Conservation (phyloP, 2,329 filamentous ascomycete species). For the Sclerotinia subarctica region DNA sequence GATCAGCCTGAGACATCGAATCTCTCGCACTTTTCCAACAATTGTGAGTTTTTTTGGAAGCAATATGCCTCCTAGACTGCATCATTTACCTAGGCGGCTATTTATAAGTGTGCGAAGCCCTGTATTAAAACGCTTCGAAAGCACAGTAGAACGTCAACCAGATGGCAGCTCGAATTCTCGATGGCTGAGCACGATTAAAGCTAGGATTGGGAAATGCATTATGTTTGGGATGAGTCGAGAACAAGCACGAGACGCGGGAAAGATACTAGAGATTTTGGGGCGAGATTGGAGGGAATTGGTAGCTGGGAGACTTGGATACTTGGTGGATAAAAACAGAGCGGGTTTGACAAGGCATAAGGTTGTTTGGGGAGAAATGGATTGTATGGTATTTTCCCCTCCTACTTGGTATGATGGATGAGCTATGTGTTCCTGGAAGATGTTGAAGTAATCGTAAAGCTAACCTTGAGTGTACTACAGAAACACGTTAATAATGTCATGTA, state of each 20-base stretch:
- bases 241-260: slow-evolving; percentile 57
- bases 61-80: background rate
- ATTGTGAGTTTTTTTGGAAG: background rate
- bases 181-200: slow-evolving; percentile 69
- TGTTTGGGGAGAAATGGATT: slow-evolving; percentile 81
- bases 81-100: background rate
- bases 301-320: slow-evolving; percentile 71
- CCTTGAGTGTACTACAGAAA: slow-evolving; percentile 43
- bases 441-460: background rate
- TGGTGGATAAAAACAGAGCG: slow-evolving; percentile 59
- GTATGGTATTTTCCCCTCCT: slow-evolving; percentile 48
- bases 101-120: background rate
- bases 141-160: background rate
- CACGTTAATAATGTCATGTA: slow-evolving; percentile 90
- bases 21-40: background rate
- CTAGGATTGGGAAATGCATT: slow-evolving; percentile 70
- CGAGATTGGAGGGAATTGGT: slow-evolving; percentile 68
- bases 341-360: slow-evolving; percentile 66
- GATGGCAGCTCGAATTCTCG: slow-evolving; percentile 36
- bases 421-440: background rate
- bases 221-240: slow-evolving; percentile 62
- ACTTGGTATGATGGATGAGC: background rate
- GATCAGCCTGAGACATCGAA: background rate
- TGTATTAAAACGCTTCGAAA: background rate
- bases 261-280: slow-evolving; percentile 58